Evolutionary conservation across 805 yeast species (phyloP), one percentile per base, ranked within the genome.

Genomic region (Pichia cabralensis): DNA sequence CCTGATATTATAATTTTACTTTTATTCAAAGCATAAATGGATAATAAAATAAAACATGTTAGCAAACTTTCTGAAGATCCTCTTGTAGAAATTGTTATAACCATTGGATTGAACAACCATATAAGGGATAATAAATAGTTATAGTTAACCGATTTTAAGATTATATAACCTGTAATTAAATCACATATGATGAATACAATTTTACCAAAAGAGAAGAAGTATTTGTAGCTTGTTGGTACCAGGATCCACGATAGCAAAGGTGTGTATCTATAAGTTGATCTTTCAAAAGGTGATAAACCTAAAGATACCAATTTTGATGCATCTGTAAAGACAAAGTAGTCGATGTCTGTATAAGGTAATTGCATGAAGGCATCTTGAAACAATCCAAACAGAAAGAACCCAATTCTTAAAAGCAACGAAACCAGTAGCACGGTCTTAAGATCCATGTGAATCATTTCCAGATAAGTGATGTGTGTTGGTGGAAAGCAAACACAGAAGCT

Each of bases 61-160:
- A 92, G 56, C 1, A 92, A 66, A 41, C 96, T 86, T 50, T 92
- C 98, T 0, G 95, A 80, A 19, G 92, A 82, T 1, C 98, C 98
- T 30, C 98, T 65, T 0, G 96, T 85, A 44, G 89, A 77, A 31
- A 92, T 92, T 1, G 95, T 85, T 22, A 80, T 74, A 1, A 88
- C 97, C 92, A 92, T 82, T 12, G 98, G 97, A 53, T 92, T 92
- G 45, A 85, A 64, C 14, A 92, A 64, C 97, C 97, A 92, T 5
- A 89, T 26, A 8, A 49, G 26, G 17, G 53, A 43, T 30, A 49
- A 35, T 15, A 34, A 43, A 4, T 12, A 26, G 6, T 32, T 26
- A 2, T 19, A 15, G 9, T 42, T 40, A 26, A 42, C 28, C 21
- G 36, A 22, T 5, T 25, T 53, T 46, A 72, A 49, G 42, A 75